A percentile compares a stretch with the other conserved stretches of the same genome.
Conservation (phyloP, 352 stramenopile species). For the Globisporangium yorkense region DNA sequence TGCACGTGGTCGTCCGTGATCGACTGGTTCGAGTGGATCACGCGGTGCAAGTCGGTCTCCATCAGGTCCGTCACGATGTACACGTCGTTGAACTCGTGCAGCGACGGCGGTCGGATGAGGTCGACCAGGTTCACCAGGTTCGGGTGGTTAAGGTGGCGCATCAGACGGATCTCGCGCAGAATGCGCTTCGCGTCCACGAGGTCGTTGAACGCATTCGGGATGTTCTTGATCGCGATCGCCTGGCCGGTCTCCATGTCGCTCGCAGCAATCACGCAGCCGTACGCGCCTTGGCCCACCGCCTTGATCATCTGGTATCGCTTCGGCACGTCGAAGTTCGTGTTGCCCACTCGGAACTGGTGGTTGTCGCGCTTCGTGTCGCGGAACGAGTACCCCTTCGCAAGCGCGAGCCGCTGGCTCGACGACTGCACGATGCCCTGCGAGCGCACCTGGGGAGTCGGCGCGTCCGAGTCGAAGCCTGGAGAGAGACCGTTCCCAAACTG, state of each 20-base stretch:
- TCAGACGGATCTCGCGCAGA: slow-evolving; percentile 83
- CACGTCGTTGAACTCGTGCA: slow-evolving; percentile 87
- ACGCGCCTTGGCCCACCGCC: slow-evolving; percentile 87
- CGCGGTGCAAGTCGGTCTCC: slow-evolving; percentile 70
- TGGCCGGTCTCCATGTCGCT: slow-evolving; percentile 83
- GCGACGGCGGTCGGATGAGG: slow-evolving; percentile 67
- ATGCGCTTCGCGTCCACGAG: slow-evolving; percentile 86
- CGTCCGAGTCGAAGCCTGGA: slow-evolving; percentile 39
- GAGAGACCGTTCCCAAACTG: slow-evolving; percentile 18
- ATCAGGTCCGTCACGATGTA: slow-evolving; percentile 82
- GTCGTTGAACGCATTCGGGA: slow-evolving; percentile 91
- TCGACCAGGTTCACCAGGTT: slow-evolving; percentile 82
- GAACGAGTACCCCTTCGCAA: slow-evolving; percentile 79
- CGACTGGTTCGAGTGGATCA: slow-evolving; percentile 79
- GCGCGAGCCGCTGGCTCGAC: slow-evolving; percentile 45
- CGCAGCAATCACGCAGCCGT: slow-evolving; percentile 88
- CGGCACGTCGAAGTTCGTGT: slow-evolving; percentile 83
- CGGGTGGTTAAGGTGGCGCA: slow-evolving; percentile 82
- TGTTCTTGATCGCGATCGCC: slow-evolving; percentile 95
- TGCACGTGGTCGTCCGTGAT: slow-evolving; percentile 77
- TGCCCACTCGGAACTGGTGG: slow-evolving; percentile 82
- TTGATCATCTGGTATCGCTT: slow-evolving; percentile 88
- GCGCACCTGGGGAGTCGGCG: slow-evolving; percentile 47
- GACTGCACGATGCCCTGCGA: slow-evolving; percentile 33
- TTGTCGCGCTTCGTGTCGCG: slow-evolving; percentile 82